Base-by-base conservation (phyloP, 179 eudicot genomes). In the Vitellaria paradoxa region DNA sequence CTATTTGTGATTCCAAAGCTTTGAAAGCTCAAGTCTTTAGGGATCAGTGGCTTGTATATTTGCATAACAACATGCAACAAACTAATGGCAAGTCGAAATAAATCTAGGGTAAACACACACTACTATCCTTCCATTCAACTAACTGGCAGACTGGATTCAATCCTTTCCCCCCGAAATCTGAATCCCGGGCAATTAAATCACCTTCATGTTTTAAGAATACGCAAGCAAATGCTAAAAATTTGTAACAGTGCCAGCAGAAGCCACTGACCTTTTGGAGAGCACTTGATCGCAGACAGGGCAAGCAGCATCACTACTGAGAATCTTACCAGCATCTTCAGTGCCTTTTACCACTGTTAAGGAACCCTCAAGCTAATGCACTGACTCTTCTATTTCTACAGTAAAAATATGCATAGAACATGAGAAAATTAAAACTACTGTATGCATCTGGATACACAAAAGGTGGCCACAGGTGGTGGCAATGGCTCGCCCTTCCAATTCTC, bases 271-370 rank as follows among this genome's bases (percentile, higher is more conserved):
- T 84, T 91, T 95, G 46, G 99, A 95, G 77, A 95, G 89, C 70
- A 95, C 97, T 80, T 91, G 97, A 85, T 95, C 99, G 77, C 99
- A 95, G 12, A 95, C 82, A 56, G 99, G 99, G 77, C 99, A 95
- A 71, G 97, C 91, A 63, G 88, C 99, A 81, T 93, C 97, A 83
- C 77, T 93, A 82, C 85, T 87, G 63, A 93, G 91, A 82, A 93
- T 93, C 89, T 91, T 93, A 70, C 88, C 79, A 66, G 99, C 99
- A 87, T 95, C 99, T 81, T 87, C 94, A 0, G 89, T 87, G 81
- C 99, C 99, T 94, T 79, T 69, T 56, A 50, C 66, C 53, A 26
- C 56, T 60, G 86, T 91, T 86, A 93, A 93, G 92, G 81, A 74
- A 71, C 84, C 69, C 81, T 80, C 15, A 64, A 67, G 73, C 64